Conservation (phyloP, 352 stramenopile genomes). For the Plasmopara muralis region DNA sequence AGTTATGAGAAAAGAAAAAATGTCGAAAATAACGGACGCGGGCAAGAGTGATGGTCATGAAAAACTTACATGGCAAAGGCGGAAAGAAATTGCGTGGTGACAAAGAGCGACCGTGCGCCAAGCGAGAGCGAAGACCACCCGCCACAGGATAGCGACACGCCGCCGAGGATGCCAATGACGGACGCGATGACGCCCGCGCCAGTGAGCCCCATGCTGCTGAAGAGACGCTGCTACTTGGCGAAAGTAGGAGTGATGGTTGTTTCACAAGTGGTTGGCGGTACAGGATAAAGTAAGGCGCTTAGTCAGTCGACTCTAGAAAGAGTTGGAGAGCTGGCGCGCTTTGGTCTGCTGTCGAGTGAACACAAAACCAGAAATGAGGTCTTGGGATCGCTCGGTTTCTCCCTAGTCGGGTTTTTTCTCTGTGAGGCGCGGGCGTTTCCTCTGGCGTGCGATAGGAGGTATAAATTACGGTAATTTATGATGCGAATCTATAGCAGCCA, state of each 20-base stretch:
- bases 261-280: neutral
- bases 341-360: slow-evolving; percentile 32
- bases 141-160: slow-evolving; percentile 77
- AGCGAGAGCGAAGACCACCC: slow-evolving; percentile 83
- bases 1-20: no score
- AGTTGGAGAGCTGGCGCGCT: slow-evolving; percentile 11
- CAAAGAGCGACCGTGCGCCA: slow-evolving; percentile 76
- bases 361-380: slow-evolving; percentile 60
- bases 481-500: slow-evolving; percentile 16
- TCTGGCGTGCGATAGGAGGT: slow-evolving; percentile 19
- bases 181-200: slow-evolving; percentile 64
- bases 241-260: neutral
- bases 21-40: no score
- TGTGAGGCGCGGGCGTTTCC: slow-evolving; percentile 11
- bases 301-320: slow-evolving; percentile 11
- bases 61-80: slow-evolving; percentile 74
- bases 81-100: slow-evolving; percentile 76
- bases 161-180: slow-evolving; percentile 72
- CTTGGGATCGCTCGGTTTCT: slow-evolving; percentile 9
- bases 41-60: slow-evolving; percentile 16
- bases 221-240: slow-evolving; percentile 12
- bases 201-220: slow-evolving; percentile 36
- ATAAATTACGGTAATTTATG: slow-evolving; percentile 32
- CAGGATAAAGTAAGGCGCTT: slow-evolving; percentile 13
- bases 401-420: slow-evolving; percentile 16